Base-by-base conservation (phyloP, 768 basidiomycete genomes). In the Naganishia onofrii region DNA sequence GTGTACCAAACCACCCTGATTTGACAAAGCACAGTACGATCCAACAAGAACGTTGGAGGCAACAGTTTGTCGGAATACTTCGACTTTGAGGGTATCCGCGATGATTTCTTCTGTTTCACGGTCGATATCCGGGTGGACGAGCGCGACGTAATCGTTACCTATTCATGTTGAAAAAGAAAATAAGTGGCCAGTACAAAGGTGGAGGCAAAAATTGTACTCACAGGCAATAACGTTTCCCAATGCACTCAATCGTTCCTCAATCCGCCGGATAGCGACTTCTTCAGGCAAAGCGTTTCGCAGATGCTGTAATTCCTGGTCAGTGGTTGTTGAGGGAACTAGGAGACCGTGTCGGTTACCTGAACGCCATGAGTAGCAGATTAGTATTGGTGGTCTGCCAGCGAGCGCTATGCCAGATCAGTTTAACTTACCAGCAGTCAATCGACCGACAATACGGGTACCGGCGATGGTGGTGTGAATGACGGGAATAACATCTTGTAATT, bases 61-160 rank as follows among this genome's bases (percentile, higher is more conserved):
- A 74, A 99, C 85, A 12, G 93, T 99, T 82, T 99, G 96, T 57
- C 96, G 86, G 84, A 99, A 99, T 5, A 98, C 96, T 81, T 99
- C 96, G 72, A 98, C 96, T 82, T 98, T 98, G 75, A 99, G 87
- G 23, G 96, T 92, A 81, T 99, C 96, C 32, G 96, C 96, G 82
- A 99, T 97, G 83, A 99, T 98, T 82, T 99, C 96, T 79, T 99
- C 96, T 28, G 96, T 99, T 83, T 98, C 96, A 72, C 96, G 88
- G 83, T 98, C 96, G 71, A 98, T 84, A 74, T 99, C 96, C 9
- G 96, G 96, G 81, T 99, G 96, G 29, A 98, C 96, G 75, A 99
- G 89, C 9, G 96, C 96, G 74, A 99, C 95, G 77, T 98, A 91
- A 83, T 99, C 96, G 82, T 98, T 99, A 83, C 63, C 63, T 70